Base-by-base conservation (phyloP, 1,284 basidiomycete genomes). In the Cutaneotrichosporon sp. region DNA sequence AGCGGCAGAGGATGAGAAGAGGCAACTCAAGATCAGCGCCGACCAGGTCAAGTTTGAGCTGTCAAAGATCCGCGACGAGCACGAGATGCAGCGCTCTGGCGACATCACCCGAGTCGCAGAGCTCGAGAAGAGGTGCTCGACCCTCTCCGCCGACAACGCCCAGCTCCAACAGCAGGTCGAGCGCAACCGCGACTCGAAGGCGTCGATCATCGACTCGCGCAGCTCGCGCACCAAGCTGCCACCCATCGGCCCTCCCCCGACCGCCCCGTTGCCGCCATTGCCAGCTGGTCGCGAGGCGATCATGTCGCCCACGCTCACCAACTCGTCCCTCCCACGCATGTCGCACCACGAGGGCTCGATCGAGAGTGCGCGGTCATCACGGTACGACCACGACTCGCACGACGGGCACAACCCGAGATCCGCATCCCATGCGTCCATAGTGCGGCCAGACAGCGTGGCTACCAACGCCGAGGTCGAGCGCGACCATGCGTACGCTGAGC, bases 11-110 rank as follows among this genome's bases (percentile, higher is more conserved):
- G 76, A 79, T 49, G 71, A 76, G 62, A 73, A 76, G 51, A 72
- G 75, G 21, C 74, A 77, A 61, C 68, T 78, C 64, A 78, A 78
- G 70, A 76, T 79, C 69, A 73, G 73, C 60, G 73, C 74, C 11
- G 76, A 79, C 67, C 75, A 77, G 68, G 71, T 72, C 22, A 63
- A 72, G 26, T 79, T 79, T 57, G 77, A 79, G 65, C 66, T 78
- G 5, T 76, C 75, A 4, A 67, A 72, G 31, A 65, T 78, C 38
- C 69, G 73, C 34, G 77, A 79, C 64, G 73, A 78, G 60, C 70
- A 71, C 63, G 70, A 73, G 42, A 57, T 76, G 31, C 72, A 75
- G 63, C 72, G 68, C 4, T 70, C 70, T 11, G 58, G 31, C 31
- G 71, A 75, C 56, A 58, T 65, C 11, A 70, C 65, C 61, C 71